phyloP scores from a whole-genome alignment of 139 green algal species.

The Yamagishiella unicocca region DNA sequence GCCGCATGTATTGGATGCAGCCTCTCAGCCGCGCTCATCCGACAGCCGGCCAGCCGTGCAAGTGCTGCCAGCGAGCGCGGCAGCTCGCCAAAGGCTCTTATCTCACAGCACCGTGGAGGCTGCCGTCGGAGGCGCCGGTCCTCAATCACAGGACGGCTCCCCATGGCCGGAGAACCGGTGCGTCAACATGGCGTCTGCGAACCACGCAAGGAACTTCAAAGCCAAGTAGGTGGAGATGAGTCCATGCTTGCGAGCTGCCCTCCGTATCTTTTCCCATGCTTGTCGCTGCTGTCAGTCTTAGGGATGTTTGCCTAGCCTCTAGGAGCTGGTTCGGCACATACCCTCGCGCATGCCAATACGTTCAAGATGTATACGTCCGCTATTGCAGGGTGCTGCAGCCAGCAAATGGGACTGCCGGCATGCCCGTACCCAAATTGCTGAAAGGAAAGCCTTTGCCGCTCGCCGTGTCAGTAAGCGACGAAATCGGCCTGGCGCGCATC shows the following conservation, averaged over 20 bases:
- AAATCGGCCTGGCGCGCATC: not conserved
- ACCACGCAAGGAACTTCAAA: not conserved
- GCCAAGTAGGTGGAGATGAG: not conserved
- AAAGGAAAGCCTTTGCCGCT: conserved; percentile 18
- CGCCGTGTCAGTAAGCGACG: not conserved
- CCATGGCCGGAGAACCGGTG: no score
- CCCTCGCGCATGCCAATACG: no score
- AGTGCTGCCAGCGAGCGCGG: not conserved
- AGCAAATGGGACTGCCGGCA: not conserved
- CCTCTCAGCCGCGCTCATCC: no score
- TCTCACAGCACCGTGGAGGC: conserved; percentile 1
- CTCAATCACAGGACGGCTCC: no score
- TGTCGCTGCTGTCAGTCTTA: no score
- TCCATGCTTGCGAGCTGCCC: not conserved
- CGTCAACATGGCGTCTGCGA: not conserved
- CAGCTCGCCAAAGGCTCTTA: not conserved
- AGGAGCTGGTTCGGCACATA: no score
- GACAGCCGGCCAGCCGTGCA: no score
- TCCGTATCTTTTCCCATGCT: no score
- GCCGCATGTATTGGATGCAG: no score
- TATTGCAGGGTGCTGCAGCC: conserved; percentile 32
- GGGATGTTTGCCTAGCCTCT: no score
- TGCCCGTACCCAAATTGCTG: not conserved
- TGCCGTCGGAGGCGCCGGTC: no score
- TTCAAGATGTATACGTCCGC: no score